phyloP scores from a whole-genome alignment of 148 eudicot genomes.

The Tetragonia tetragonoides region DNA sequence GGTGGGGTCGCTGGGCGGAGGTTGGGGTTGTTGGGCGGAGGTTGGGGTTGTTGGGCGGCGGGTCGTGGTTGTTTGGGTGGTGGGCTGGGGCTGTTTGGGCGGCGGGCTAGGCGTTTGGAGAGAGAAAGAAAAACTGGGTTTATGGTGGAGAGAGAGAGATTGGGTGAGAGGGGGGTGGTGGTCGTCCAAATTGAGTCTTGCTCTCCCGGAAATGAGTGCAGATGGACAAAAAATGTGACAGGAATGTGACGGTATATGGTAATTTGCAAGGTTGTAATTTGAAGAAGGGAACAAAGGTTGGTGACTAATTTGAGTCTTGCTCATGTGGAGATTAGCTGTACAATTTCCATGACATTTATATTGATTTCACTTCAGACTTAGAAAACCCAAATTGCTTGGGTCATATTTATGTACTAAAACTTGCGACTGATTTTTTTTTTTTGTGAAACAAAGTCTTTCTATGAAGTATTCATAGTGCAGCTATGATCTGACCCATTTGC shows the following conservation, averaged over 20 bases:
- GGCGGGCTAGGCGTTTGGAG: too few relatives aligned
- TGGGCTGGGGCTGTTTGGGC: too few relatives aligned
- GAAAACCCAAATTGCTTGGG: background rate
- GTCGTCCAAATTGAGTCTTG: too few relatives aligned
- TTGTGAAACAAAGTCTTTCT: background rate
- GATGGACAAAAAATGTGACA: slow-evolving; percentile 67
- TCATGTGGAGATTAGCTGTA: background rate
- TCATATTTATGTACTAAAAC: background rate
- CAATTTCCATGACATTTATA: background rate
- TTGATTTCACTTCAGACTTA: too few relatives aligned
- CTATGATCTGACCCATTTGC: slow-evolving; percentile 1
- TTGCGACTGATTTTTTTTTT: background rate
- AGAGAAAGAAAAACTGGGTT: too few relatives aligned
- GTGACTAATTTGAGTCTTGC: slow-evolving; percentile 7
- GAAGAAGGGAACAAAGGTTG: slow-evolving; percentile 90
- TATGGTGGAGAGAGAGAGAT: too few relatives aligned
- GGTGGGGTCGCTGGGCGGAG: too few relatives aligned
- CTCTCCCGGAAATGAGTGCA: slow-evolving; percentile 77
- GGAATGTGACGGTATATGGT: slow-evolving; percentile 84
- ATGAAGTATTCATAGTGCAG: background rate
- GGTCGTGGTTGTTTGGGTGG: too few relatives aligned
- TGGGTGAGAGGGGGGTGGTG: too few relatives aligned
- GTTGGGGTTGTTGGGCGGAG: too few relatives aligned
- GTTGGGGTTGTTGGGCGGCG: too few relatives aligned
- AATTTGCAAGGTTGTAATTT: slow-evolving; percentile 92